Evolutionary conservation across 805 yeast genomes (phyloP), one percentile per base, ranked within the genome.

Genomic region (Candida coquimbonensis): DNA sequence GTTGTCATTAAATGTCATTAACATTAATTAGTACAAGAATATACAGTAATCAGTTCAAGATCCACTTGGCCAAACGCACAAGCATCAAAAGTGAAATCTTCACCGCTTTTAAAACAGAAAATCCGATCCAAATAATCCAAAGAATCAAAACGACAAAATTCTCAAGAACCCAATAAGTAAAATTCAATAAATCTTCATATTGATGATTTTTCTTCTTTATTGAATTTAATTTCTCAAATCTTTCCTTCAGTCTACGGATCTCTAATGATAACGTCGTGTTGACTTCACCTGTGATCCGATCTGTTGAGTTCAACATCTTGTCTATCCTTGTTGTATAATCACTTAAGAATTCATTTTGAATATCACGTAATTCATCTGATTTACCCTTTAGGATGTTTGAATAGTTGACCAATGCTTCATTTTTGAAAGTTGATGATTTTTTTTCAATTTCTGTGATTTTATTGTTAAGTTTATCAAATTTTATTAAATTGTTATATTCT

Each of bases 211-310:
- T 59, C 35, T 58, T 59, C 33, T 57, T 61, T 5, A 61, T 45
- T 2, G 68, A 39, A 16, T 36, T 63, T 44, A 73, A 53, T 49
- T 70, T 65, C 46, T 77, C 76, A 43, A 72, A 54, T 41, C 66
- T 64, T 59, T 80, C 85, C 45, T 67, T 67, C 6, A 79, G 61
- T 47, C 73, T 74, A 19, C 84, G 66, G 27, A 83, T 65, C 52
- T 81, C 82, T 49, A 84, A 63, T 11, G 87, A 73, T 38, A 83
- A 61, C 1, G 88, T 80, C 0, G 91, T 83, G 59, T 80, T 84
- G 44, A 84, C 78, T 55, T 83, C 90, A 49, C 87, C 83, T 47
- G 81, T 75, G 11, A 83, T 74, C 51, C 90, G 67, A 62, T 83
- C 89, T 43, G 84, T 78, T 34, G 72, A 68, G 14, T 82, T 78